Evolutionary conservation across 768 basidiomycete genomes (phyloP).

Genomic region (Naematelia encephala): DNA sequence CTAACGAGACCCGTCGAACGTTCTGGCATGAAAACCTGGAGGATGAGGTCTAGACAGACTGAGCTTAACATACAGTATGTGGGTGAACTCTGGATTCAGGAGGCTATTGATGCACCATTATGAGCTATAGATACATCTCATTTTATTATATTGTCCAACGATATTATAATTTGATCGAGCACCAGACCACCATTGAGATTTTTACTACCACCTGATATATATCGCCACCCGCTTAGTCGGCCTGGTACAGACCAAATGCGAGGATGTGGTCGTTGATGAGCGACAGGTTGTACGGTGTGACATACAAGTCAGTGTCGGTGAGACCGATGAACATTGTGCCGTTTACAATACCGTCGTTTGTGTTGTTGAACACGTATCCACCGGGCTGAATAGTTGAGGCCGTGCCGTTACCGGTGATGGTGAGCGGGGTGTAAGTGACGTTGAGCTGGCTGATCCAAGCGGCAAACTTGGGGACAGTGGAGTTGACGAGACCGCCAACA

Average conservation of each 20-base stretch:
- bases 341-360: conserved; percentile 55
- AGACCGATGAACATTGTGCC: conserved; percentile 61
- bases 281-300: conserved; percentile 61
- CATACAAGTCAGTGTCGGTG: conserved; percentile 55
- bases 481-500: conserved; percentile 51
- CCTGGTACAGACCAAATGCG: conserved; percentile 51
- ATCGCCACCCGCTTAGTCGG: conserved; percentile 17
- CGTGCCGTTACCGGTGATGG: conserved; percentile 52
- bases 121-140: not conserved
- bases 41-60: too few relatives aligned
- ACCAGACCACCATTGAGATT: not conserved
- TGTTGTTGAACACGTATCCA: conserved; percentile 53
- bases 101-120: not conserved
- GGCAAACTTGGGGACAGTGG: conserved; percentile 53
- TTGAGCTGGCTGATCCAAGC: conserved; percentile 65
- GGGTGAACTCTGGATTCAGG: too few relatives aligned
- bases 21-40: too few relatives aligned
- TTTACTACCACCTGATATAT: not conserved
- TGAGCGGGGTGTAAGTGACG: conserved; percentile 59
- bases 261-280: conserved; percentile 59
- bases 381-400: conserved; percentile 58
- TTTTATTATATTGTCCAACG: not conserved
- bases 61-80: too few relatives aligned
- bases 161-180: not conserved
- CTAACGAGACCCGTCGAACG: too few relatives aligned